phyloP scores from a whole-genome alignment of 768 basidiomycete genomes.

The Rhodotorula kratochvilovae region DNA sequence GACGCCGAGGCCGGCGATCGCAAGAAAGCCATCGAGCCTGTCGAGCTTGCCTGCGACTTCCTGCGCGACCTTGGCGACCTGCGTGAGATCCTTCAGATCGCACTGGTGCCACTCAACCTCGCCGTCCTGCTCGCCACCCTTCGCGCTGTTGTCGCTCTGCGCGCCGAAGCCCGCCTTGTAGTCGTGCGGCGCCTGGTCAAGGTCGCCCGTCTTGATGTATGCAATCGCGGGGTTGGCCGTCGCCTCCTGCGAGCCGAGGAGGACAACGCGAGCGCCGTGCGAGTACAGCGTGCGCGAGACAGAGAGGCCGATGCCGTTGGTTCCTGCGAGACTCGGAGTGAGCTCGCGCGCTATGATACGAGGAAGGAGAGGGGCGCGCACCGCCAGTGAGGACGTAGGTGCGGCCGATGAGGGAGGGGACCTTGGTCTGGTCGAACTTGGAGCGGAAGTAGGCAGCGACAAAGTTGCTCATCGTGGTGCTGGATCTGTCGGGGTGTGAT shows the following conservation, averaged over 20 bases:
- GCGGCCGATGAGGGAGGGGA: constrained; percentile 12
- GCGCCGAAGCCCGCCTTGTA: constrained; percentile 18
- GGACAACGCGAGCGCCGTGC: constrained; percentile 19
- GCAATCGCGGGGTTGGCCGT: not conserved
- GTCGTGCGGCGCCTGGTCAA: constrained; percentile 10
- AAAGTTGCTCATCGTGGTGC: too few relatives aligned
- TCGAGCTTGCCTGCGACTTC: constrained; percentile 11
- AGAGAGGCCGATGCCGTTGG: constrained; percentile 28
- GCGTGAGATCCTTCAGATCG: constrained; percentile 28
- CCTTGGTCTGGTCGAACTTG: constrained; percentile 10
- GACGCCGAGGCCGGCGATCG: constrained; percentile 29
- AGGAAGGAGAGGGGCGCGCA: not conserved
- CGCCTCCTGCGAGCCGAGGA: constrained; percentile 5
- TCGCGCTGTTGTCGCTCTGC: not conserved
- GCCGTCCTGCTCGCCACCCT: constrained; percentile 12
- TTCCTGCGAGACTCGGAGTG: not conserved
- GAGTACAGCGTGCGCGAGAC: constrained; percentile 23
- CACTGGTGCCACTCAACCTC: constrained; percentile 1
- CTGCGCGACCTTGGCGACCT: constrained; percentile 12
- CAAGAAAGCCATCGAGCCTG: constrained; percentile 14
- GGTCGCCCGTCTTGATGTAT: constrained; percentile 31
- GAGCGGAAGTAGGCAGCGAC: too few relatives aligned
- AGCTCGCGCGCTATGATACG: not conserved
- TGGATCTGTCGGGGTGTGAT: too few relatives aligned
- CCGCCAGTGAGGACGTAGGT: constrained; percentile 25